phyloP scores from a whole-genome alignment of 495 filamentous ascomycete species.

The Eremomyces bilateralis region DNA sequence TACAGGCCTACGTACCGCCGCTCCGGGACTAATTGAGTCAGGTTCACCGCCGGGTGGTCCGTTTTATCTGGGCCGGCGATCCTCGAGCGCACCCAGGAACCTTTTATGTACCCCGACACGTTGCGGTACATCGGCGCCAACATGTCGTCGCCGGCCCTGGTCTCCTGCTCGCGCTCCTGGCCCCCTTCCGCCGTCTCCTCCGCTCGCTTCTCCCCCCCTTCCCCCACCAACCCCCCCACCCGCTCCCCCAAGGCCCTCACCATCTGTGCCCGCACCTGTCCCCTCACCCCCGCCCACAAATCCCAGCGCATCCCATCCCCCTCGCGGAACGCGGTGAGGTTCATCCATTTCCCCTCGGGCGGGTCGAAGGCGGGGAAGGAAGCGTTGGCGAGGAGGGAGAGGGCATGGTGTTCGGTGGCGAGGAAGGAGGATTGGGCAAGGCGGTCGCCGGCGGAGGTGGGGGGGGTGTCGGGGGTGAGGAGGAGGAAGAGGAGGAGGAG shows the following conservation, averaged over 20 bases:
- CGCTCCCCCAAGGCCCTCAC: constrained; percentile 15
- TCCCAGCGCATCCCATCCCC: constrained; percentile 60
- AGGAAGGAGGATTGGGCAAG: constrained; percentile 16
- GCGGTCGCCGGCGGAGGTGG: constrained; percentile 12
- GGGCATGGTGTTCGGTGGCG: constrained; percentile 28
- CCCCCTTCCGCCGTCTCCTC: not conserved
- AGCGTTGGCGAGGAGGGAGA: constrained; percentile 46
- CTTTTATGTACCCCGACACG: constrained; percentile 52
- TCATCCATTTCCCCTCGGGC: constrained; percentile 35
- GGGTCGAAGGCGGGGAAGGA: constrained; percentile 54
- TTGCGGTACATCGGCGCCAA: constrained; percentile 47
- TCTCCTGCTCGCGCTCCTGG: not conserved
- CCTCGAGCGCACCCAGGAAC: constrained; percentile 45
- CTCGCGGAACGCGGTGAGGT: constrained; percentile 52
- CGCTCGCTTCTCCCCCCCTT: constrained; percentile 13
- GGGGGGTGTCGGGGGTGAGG: not conserved
- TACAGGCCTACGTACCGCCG: constrained; percentile 14
- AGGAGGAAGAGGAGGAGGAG: constrained; percentile 1
- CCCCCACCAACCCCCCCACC: constrained; percentile 16
- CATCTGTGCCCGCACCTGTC: constrained; percentile 31
- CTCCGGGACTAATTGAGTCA: constrained; percentile 23
- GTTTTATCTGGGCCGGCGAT: constrained; percentile 24
- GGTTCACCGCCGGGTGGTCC: constrained; percentile 25
- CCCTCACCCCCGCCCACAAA: constrained; percentile 30
- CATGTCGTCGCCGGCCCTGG: not conserved